phyloP scores from a whole-genome alignment of 179 eudicot genomes.

The Beta corolliflora region DNA sequence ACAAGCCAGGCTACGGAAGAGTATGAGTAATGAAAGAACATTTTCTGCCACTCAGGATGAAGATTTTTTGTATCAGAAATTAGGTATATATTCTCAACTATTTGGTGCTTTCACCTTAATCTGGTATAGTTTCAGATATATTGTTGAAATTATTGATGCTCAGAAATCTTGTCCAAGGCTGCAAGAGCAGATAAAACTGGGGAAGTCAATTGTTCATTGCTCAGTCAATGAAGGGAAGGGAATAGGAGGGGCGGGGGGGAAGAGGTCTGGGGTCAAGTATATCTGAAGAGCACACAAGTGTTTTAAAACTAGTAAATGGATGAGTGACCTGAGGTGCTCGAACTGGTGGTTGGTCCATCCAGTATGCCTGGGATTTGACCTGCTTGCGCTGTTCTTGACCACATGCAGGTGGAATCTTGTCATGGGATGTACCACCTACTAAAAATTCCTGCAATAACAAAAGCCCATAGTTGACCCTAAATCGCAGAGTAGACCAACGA shows the following conservation, averaged over 20 bases:
- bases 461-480: not conserved
- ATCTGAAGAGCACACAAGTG: not conserved
- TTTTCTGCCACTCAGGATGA: conserved; percentile 74
- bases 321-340: not conserved
- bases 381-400: not conserved
- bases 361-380: not conserved
- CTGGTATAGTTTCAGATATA: not conserved
- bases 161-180: conserved; percentile 7
- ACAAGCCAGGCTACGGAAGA: conserved; percentile 65
- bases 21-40: conserved; percentile 95
- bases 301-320: not conserved
- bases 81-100: conserved; percentile 48
- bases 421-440: not conserved
- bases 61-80: conserved; percentile 53
- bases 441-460: not conserved
- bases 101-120: conserved; percentile 1
- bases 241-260: not conserved
- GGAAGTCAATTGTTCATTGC: not conserved
- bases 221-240: not conserved
- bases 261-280: not conserved
- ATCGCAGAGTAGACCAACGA: not conserved
- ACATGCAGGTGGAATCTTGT: not conserved
- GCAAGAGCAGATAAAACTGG: not conserved
- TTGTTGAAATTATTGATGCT: conserved; percentile 7
- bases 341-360: not conserved